phyloP scores from a whole-genome alignment of 345 rosid species.

The Limnanthes douglasii region DNA sequence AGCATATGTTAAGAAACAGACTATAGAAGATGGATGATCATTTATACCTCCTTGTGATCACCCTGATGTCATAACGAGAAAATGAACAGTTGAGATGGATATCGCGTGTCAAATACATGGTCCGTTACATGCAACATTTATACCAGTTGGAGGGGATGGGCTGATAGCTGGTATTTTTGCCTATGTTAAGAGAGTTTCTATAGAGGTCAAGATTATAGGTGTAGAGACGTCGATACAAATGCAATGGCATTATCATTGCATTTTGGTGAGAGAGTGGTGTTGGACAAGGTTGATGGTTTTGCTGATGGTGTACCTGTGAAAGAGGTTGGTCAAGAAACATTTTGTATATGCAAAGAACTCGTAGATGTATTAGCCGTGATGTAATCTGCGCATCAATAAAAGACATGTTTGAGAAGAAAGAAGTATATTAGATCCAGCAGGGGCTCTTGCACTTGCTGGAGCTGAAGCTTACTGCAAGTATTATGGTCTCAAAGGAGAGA shows the following conservation, averaged over 20 bases:
- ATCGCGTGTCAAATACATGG: conserved; percentile 59
- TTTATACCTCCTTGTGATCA: conserved; percentile 98
- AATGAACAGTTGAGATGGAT: conserved; percentile 97
- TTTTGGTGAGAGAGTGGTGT: conserved; percentile 74
- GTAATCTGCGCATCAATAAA: conserved; percentile 99
- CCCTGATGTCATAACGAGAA: conserved; percentile 84
- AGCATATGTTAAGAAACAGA: conserved; percentile 60
- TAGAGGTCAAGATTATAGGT: conserved; percentile 89
- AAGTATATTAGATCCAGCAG: conserved; percentile 93
- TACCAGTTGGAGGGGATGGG: conserved; percentile 97
- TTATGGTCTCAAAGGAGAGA: conserved; percentile 51
- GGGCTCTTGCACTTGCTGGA: conserved; percentile 95
- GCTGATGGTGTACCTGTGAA: conserved; percentile 99
- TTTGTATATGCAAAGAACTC: conserved; percentile 61
- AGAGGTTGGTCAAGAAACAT: conserved; percentile 93
- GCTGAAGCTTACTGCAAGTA: conserved; percentile 97
- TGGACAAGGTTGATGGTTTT: conserved; percentile 91
- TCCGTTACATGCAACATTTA: conserved; percentile 85
- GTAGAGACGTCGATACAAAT: conserved; percentile 95
- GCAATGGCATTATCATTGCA: conserved; percentile 96
- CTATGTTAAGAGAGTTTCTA: conserved; percentile 74
- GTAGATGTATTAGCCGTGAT: conserved; percentile 92
- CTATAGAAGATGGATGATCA: conserved; percentile 46
- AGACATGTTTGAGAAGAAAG: conserved; percentile 99
- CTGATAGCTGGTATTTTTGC: conserved; percentile 97